Conservation (phyloP, 129 eudicot genomes). For the Helichrysum umbraculigerum region DNA sequence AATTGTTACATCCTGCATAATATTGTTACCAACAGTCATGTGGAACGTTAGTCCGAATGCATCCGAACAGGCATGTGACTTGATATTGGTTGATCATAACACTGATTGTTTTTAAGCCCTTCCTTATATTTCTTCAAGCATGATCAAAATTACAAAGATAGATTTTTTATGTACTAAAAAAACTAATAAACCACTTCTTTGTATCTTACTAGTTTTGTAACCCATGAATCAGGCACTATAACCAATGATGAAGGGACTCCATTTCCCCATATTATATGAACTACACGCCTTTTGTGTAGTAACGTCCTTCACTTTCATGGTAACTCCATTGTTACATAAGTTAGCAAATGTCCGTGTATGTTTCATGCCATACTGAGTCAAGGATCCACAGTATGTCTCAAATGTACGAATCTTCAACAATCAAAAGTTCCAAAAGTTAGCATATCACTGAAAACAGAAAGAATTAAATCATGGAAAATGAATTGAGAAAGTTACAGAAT, state of each 20-base stretch:
- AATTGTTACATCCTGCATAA: no score
- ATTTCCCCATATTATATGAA: slow-evolving; percentile 31
- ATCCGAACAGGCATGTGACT: no score
- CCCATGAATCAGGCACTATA: slow-evolving; percentile 30
- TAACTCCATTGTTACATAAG: slow-evolving; percentile 58
- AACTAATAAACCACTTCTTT: no score
- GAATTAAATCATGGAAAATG: neutral
- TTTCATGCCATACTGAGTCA: slow-evolving; percentile 80
- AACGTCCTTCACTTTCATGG: slow-evolving; percentile 43
- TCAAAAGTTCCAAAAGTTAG: slow-evolving; percentile 5
- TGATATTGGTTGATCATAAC: no score
- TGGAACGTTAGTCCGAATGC: no score
- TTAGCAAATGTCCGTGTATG: slow-evolving; percentile 71
- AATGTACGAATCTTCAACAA: slow-evolving; percentile 50
- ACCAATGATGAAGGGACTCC: slow-evolving; percentile 39
- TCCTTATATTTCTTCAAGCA: no score
- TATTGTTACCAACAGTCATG: no score
- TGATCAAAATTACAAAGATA: no score
- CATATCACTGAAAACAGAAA: neutral
- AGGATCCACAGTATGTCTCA: slow-evolving; percentile 49
- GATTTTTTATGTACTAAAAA: no score
- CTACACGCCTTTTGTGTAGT: slow-evolving; percentile 51
- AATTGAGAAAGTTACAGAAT: neutral
- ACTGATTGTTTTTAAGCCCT: no score
- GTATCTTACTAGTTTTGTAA: no score